phyloP scores from a whole-genome alignment of 192 early-diverging fungal genomes.

The Piromyces finnis region DNA sequence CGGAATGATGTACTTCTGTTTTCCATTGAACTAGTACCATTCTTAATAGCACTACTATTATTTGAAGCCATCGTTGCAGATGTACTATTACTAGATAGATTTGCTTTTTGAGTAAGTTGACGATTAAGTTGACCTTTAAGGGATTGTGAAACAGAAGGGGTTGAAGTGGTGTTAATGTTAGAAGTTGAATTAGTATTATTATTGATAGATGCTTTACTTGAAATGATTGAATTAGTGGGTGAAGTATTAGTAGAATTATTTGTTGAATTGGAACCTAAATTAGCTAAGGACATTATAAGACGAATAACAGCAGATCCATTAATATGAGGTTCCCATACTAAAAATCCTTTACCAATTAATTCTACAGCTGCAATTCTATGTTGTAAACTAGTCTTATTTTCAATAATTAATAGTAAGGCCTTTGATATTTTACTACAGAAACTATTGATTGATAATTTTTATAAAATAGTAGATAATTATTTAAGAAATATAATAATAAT shows the following conservation, averaged over 20 bases:
- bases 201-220: conserved; percentile 24
- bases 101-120: too few relatives aligned
- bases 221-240: not conserved
- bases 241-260: not conserved
- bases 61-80: not conserved
- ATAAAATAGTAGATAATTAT: too few relatives aligned
- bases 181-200: not conserved
- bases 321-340: conserved; percentile 55
- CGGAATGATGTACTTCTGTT: not conserved
- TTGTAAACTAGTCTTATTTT: conserved; percentile 13
- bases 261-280: not conserved
- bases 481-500: too few relatives aligned
- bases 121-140: too few relatives aligned
- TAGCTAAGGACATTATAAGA: not conserved
- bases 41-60: not conserved
- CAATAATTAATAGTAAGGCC: conserved; percentile 50
- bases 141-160: too few relatives aligned
- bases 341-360: conserved; percentile 51
- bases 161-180: too few relatives aligned
- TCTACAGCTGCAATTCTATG: conserved; percentile 48
- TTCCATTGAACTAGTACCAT: not conserved
- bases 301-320: conserved; percentile 21
- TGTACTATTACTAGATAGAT: too few relatives aligned
- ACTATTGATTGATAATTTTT: conserved; percentile 16
- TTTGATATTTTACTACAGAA: conserved; percentile 46